These are phyloP conservation scores for Eucalyptus camaldulensis DNA, from an alignment of 345 rosid genomes.

Conservation along the genomic window DNA sequence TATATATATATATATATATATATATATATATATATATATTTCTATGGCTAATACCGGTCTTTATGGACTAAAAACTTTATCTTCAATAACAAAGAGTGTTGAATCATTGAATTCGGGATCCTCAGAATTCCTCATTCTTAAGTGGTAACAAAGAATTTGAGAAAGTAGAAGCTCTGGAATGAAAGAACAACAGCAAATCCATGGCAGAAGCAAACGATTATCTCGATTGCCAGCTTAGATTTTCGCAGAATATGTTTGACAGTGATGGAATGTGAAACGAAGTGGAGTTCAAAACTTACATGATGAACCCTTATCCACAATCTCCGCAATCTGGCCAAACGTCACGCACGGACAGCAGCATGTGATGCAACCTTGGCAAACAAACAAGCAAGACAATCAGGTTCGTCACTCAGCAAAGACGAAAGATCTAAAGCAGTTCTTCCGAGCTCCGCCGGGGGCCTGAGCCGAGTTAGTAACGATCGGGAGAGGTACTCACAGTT, in stretches of 20 bases:
- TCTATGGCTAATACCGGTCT: background rate
- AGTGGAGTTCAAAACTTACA: background rate
- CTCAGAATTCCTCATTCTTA: background rate
- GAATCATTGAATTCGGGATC: background rate
- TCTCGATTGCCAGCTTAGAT: background rate
- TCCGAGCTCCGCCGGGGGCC: background rate
- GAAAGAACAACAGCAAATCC: background rate
- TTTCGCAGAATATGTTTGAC: background rate
- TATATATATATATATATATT: background rate
- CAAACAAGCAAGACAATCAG: background rate
- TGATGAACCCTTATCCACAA: slow-evolving; percentile 28
- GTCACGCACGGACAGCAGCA: slow-evolving; percentile 28
- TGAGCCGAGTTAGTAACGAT: background rate
- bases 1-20: no score
- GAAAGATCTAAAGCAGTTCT: background rate
- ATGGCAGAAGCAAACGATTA: background rate
- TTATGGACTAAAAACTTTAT: background rate
- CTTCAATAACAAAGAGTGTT: background rate
- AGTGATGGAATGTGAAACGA: background rate
- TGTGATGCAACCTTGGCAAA: slow-evolving; percentile 21
- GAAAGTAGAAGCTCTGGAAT: background rate
- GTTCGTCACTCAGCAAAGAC: background rate
- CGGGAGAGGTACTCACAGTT: slow-evolving; percentile 9
- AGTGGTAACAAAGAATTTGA: background rate
- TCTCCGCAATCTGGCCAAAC: slow-evolving; percentile 25